Conservation (phyloP, 1,284 basidiomycete genomes). For the Erythrobasidium hasegawianum region DNA sequence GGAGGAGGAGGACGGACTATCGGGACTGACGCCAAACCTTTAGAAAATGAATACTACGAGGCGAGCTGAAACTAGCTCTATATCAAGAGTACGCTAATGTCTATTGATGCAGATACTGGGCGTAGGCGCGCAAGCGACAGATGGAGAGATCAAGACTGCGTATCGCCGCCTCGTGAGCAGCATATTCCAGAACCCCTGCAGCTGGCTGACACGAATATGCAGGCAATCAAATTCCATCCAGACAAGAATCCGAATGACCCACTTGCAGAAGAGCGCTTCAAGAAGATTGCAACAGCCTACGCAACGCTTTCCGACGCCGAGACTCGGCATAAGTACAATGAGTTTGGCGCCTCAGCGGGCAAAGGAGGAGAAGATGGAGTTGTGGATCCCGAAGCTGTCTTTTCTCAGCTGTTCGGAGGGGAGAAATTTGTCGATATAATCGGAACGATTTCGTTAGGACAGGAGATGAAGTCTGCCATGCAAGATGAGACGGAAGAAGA, state of each 20-base stretch:
- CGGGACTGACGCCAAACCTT: slow-evolving; percentile 66
- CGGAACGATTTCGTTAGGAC: slow-evolving; percentile 64
- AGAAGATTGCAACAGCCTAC: slow-evolving; percentile 49
- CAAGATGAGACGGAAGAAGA: slow-evolving; percentile 87
- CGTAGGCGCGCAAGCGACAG: slow-evolving; percentile 66
- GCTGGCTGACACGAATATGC: slow-evolving; percentile 60
- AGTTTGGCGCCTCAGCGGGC: slow-evolving; percentile 54
- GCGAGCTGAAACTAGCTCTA: slow-evolving; percentile 40
- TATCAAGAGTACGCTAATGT: slow-evolving; percentile 46
- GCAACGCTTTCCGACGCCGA: slow-evolving; percentile 70
- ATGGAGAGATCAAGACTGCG: slow-evolving; percentile 89
- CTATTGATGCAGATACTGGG: slow-evolving; percentile 61
- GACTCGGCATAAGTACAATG: slow-evolving; percentile 88
- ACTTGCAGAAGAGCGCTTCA: slow-evolving; percentile 72
- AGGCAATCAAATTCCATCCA: slow-evolving; percentile 52
- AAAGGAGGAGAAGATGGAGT: slow-evolving; percentile 45
- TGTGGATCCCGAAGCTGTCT: slow-evolving; percentile 80
- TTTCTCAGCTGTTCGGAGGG: slow-evolving; percentile 79
- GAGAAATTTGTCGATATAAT: slow-evolving; percentile 54
- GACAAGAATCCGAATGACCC: slow-evolving; percentile 89
- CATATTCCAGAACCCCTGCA: too few relatives aligned
- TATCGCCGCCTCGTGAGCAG: slow-evolving; percentile 88
- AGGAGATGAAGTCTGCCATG: slow-evolving; percentile 96
- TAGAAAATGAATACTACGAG: slow-evolving; percentile 86
- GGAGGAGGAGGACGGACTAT: slow-evolving; percentile 28